Evolutionary conservation across 2,329 filamentous ascomycete species (phyloP).

Genomic region (Monilinia fructigena): DNA sequence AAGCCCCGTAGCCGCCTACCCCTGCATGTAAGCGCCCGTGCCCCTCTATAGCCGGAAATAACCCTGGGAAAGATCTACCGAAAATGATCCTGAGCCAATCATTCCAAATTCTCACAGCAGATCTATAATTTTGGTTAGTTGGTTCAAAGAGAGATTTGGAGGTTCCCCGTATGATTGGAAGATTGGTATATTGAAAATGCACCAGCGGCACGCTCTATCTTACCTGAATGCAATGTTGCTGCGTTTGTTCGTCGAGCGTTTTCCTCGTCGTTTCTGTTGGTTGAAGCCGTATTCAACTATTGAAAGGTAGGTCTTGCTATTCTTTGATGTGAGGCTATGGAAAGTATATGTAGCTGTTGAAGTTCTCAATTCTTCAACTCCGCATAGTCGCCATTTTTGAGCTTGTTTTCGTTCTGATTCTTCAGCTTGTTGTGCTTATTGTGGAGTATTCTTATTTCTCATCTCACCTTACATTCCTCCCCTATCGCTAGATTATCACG

Average conservation of each 20-base stretch:
- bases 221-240: neutral
- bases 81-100: neutral
- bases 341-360: slow-evolving; percentile 15
- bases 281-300: slow-evolving; percentile 5
- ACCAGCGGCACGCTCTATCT: slow-evolving; percentile 1
- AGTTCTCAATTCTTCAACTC: neutral
- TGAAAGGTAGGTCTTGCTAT: slow-evolving; percentile 7
- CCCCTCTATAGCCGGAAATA: slow-evolving; percentile 1
- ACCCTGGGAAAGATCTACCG: slow-evolving; percentile 3
- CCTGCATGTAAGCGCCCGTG: slow-evolving; percentile 17
- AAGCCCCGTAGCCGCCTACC: slow-evolving; percentile 5
- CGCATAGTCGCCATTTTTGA: neutral
- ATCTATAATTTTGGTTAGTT: neutral
- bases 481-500: neutral
- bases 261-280: slow-evolving; percentile 14
- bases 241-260: slow-evolving; percentile 6
- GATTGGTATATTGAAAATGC: neutral
- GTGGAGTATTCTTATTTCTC: slow-evolving; percentile 6
- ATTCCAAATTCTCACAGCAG: neutral
- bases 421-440: slow-evolving; percentile 14
- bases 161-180: neutral
- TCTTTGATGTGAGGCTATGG: neutral
- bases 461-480: neutral
- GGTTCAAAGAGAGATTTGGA: neutral
- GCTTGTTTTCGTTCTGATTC: neutral